Evolutionary conservation across 805 yeast genomes (phyloP), one percentile per base, ranked within the genome.

Genomic region (Wickerhamiella occidentalis): DNA sequence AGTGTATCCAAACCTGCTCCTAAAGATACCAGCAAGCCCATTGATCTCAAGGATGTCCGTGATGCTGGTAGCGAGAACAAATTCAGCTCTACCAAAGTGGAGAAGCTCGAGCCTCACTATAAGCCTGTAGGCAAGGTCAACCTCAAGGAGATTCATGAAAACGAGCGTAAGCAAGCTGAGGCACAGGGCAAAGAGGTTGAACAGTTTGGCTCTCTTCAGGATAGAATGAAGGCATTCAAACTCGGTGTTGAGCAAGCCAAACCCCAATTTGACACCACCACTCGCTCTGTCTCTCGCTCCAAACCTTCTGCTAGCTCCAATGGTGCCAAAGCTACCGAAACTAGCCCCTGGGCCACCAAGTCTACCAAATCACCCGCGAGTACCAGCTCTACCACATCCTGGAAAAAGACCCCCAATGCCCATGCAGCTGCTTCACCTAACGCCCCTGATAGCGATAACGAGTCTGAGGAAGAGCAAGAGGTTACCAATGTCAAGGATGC

Each of bases 351-450:
- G 48, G 43, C 48, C 43, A 3, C 48, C 28, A 45, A 37, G 37
- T 25, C 36, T 18, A 12, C 48, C 17, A 25, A 23, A n/a, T 11
- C 40, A 2, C 13, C 37, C 2, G 13, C 40, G n/a, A 17, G 17
- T n/a, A n/a, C n/a, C 15, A 30, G 15, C 40, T 33, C 47, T 8
- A 15, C 33, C 3, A 58, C 59, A 12, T 56, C 56, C 62, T 66
- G 66, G 57, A 81, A 76, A 62, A 92, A 76, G 54, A 68, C 80
- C 48, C 75, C 75, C 53, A 76, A 73, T 53, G 96, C 95, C 5
- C 51, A 51, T n/a, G 45, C 52, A 5, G 47, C 58, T 17, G 48
- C 50, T 11, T 9, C 48, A 26, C 17, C 51, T 28, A 25, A 18
- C 25, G 33, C 26, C 26, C 42, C 19, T 40, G 47, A 22, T 9